Evolutionary conservation across 2,329 filamentous ascomycete genomes (phyloP).

Genomic region (Alternaria hordeiaustralica): DNA sequence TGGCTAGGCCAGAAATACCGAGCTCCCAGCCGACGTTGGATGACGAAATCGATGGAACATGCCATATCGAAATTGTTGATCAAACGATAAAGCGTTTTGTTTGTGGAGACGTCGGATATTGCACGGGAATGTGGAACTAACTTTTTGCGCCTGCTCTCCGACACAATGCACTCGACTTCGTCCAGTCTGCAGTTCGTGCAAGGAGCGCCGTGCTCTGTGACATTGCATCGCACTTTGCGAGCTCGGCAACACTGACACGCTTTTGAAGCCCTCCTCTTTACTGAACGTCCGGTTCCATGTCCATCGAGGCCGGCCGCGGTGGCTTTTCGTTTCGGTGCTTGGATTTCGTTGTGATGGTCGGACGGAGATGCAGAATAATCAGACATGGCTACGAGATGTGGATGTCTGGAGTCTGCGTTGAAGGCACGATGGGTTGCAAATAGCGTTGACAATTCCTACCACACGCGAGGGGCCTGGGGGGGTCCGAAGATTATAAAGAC

Average conservation of each 20-base stretch:
- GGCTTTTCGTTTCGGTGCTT: constrained; percentile 63
- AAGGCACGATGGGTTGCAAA: constrained; percentile 19
- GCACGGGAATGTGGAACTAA: constrained; percentile 57
- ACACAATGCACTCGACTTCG: constrained; percentile 73
- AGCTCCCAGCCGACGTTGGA: constrained; percentile 21
- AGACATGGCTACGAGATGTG: constrained; percentile 41
- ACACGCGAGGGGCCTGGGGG: constrained; percentile 37
- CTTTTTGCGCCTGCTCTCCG: constrained; percentile 83
- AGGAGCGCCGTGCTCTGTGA: constrained; percentile 82
- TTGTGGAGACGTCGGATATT: constrained; percentile 29
- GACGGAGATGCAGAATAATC: constrained; percentile 47
- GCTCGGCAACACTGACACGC: constrained; percentile 88
- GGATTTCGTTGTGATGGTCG: constrained; percentile 38
- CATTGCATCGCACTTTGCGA: constrained; percentile 92
- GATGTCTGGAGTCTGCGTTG: constrained; percentile 17
- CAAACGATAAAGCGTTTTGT: constrained; percentile 15
- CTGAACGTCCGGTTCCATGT: constrained; percentile 58
- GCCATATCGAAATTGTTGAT: constrained; percentile 8
- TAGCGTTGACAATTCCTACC: constrained; percentile 20
- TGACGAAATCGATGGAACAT: constrained; percentile 30
- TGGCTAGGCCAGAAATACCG: constrained; percentile 28
- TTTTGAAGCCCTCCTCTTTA: constrained; percentile 87
- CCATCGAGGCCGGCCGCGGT: constrained; percentile 62
- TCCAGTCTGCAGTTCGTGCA: constrained; percentile 88
- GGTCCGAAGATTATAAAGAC: constrained; percentile 41